Evolutionary conservation across 1,139 yeast genomes (phyloP).

Genomic region (Lodderomyces elongisporus): DNA sequence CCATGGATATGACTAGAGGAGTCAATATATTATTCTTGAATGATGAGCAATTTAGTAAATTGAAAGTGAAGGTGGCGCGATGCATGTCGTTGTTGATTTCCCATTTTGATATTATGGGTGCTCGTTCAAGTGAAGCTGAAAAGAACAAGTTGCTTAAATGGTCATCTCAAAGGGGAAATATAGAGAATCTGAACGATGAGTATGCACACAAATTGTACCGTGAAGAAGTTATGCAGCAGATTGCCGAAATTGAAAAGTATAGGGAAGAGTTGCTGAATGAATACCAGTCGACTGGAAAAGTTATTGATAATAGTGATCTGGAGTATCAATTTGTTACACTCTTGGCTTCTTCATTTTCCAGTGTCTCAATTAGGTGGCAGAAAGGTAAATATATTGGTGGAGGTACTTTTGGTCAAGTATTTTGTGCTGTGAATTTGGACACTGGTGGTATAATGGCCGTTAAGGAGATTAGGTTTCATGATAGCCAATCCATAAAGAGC

Average conservation of each 20-base stretch:
- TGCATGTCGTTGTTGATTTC: slow-evolving; percentile 92
- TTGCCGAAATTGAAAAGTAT: slow-evolving; percentile 53
- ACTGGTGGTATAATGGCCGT: slow-evolving; percentile 98
- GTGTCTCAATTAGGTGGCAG: slow-evolving; percentile 95
- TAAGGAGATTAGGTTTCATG: slow-evolving; percentile 89
- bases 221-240: slow-evolving; percentile 55
- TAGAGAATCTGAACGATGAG: slow-evolving; percentile 56
- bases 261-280: slow-evolving; percentile 49
- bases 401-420: slow-evolving; percentile 94
- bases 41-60: slow-evolving; percentile 67
- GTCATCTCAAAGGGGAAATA: slow-evolving; percentile 40
- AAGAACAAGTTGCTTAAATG: slow-evolving; percentile 49
- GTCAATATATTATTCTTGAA: slow-evolving; percentile 78
- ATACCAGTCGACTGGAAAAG: slow-evolving; percentile 69
- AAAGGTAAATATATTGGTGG: slow-evolving; percentile 93
- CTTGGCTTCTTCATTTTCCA: slow-evolving; percentile 84
- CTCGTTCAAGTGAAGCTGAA: slow-evolving; percentile 84
- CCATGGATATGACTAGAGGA: slow-evolving; percentile 92
- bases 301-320: slow-evolving; percentile 78
- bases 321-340: slow-evolving; percentile 85
- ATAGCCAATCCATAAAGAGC: slow-evolving; percentile 77
- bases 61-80: slow-evolving; percentile 84
- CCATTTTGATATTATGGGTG: slow-evolving; percentile 98
- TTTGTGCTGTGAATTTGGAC: slow-evolving; percentile 85
- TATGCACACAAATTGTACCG: slow-evolving; percentile 50